Percentiles rank a stretch among this genome's conserved stretches.
Conservation (phyloP, 1,284 basidiomycete species). For the Cutaneotrichosporon curvatum region DNA sequence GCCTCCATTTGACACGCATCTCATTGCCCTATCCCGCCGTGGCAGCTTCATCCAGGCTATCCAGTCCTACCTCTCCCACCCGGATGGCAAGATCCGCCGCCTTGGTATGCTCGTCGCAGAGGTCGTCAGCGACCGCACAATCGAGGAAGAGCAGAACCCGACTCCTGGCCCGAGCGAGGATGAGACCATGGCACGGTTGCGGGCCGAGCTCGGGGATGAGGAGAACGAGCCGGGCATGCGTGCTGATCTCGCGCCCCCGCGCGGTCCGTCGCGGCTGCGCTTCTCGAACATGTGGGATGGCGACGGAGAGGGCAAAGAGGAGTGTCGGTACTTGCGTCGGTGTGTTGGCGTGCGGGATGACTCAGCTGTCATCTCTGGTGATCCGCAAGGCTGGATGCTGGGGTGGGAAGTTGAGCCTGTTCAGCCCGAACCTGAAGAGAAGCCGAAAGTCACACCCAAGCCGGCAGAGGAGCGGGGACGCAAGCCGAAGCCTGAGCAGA, state of each 20-base stretch:
- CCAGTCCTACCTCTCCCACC: constrained; percentile 67
- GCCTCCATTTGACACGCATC: constrained; percentile 49
- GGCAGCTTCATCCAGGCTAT: constrained; percentile 65
- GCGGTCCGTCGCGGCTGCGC: constrained; percentile 57
- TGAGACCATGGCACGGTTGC: constrained; percentile 37
- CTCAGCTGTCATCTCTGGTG: constrained; percentile 40
- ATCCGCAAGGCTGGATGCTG: constrained; percentile 22
- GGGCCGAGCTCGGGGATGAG: constrained; percentile 34
- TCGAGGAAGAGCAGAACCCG: constrained; percentile 5
- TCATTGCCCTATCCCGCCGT: constrained; percentile 47
- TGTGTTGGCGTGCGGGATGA: constrained; percentile 54
- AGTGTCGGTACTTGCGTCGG: constrained; percentile 57
- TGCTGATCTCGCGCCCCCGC: constrained; percentile 1
- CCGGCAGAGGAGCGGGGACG: constrained; percentile 1
- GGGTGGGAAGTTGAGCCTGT: constrained; percentile 25
- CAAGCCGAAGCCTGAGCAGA: constrained; percentile 11
- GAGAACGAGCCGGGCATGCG: constrained; percentile 8
- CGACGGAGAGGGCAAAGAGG: constrained; percentile 58
- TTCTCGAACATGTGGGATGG: constrained; percentile 66
- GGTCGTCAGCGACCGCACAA: constrained; percentile 46
- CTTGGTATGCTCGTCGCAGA: constrained; percentile 93
- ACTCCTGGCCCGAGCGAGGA: constrained; percentile 6
- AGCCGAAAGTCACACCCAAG: not conserved
- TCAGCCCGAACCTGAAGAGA: not conserved
- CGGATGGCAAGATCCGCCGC: constrained; percentile 68